Evolutionary conservation across 352 stramenopile species (phyloP).

Genomic region (Globisporangium perplexum): DNA sequence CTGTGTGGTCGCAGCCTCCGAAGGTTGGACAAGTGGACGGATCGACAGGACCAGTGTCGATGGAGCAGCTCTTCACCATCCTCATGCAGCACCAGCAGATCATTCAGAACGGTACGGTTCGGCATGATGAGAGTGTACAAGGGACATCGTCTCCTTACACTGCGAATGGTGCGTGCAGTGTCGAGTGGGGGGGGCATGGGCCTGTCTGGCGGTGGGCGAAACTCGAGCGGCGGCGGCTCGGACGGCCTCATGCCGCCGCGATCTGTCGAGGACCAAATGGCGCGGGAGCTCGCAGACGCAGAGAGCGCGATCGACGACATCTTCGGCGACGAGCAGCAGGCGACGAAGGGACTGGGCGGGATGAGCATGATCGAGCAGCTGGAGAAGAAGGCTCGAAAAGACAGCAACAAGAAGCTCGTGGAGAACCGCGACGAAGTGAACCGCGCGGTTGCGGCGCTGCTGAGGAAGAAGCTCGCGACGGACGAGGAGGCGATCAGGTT

Average conservation of each 20-base stretch:
- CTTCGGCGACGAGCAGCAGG: constrained; percentile 75
- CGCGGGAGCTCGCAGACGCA: constrained; percentile 65
- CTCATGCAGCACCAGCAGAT: constrained; percentile 87
- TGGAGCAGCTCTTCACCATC: constrained; percentile 85
- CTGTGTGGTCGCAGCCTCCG: constrained; percentile 28
- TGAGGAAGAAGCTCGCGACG: constrained; percentile 36
- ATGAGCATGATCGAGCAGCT: constrained; percentile 88
- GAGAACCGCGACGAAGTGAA: constrained; percentile 66
- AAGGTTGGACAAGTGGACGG: constrained; percentile 12
- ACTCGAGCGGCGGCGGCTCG: constrained; percentile 15
- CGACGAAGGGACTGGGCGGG: constrained; percentile 51
- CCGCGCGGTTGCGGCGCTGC: constrained; percentile 38
- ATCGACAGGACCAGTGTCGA: constrained; percentile 52
- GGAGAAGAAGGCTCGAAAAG: constrained; percentile 79
- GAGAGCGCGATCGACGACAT: constrained; percentile 82
- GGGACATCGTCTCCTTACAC: neutral
- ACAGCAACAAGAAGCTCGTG: constrained; percentile 87
- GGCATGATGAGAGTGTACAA: neutral
- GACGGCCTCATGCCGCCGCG: constrained; percentile 18
- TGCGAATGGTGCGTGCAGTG: constrained; percentile 20
- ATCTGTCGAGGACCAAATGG: constrained; percentile 83
- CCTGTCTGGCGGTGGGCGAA: constrained; percentile 2
- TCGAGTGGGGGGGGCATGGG: constrained; percentile 21
- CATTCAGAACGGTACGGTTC: constrained; percentile 64
- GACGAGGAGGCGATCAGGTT: constrained; percentile 74